Base-by-base conservation (phyloP, 495 filamentous ascomycete species). In the Apiosordaria backusii region DNA sequence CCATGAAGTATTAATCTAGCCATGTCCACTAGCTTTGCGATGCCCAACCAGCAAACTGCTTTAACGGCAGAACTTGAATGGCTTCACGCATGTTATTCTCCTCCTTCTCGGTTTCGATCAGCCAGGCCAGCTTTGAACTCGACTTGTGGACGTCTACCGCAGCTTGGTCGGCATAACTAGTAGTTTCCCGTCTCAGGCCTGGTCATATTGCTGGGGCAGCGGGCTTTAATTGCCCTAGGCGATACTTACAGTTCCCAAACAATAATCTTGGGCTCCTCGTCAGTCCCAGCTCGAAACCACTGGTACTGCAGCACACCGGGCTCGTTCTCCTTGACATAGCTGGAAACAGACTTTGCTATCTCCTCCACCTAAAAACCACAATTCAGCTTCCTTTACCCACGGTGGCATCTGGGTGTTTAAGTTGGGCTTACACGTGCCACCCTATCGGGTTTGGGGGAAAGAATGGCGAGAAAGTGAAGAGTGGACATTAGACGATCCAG, bases 281-380 rank as follows among this genome's bases (percentile, higher is more conserved):
- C 57, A n/a, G 57, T 64, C 10, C 16, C 29, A 18, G 59, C 62
- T 16, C 29, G 23, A 26, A 72, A 74, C 72, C 72, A 74, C 19
- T 72, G 62, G 66, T 74, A 74, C 55, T 72, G 64, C 25, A 74
- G 25, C 7, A 66, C 63, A 15, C 66, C 70, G 19, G 72, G 68
- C 66, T 74, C 72, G 50, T 67, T 70, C 13, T 60, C 66, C 64
- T 72, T 63, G 29, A 74, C 70, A 23, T 66, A 55, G 7, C 64
- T 60, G 54, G 57, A 57, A 3, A 66, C 24, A 1, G 50, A 50
- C 52, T 70, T 60, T n/a, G 65, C 29, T n/a, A 74, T 35, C 45
- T 74, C 68, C 21, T 72, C 65, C 4, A 69, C 54, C 72, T 74
- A 58, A 7, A 25, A 24, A 53, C 27, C 13, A 6, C 2, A 7